Conservation (phyloP, 2,329 filamentous ascomycete species). For the Ceratocystis diversiconidia region DNA sequence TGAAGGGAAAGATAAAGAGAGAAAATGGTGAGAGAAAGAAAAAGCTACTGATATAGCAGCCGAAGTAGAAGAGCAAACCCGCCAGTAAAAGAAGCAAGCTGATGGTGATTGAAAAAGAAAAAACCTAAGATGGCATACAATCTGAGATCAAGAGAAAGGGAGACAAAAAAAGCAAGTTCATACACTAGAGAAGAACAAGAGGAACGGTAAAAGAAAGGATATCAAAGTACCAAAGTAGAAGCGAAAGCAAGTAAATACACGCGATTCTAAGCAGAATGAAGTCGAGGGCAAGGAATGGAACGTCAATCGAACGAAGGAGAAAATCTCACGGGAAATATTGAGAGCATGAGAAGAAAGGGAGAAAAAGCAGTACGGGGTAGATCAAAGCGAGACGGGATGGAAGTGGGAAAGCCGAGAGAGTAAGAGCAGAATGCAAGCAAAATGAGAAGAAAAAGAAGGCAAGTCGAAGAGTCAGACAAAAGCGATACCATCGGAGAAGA, state of each 20-base stretch:
- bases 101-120: too few species aligned
- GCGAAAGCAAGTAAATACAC: background rate
- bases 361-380: too few species aligned
- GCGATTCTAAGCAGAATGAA: too few species aligned
- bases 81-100: too few species aligned
- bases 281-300: background rate
- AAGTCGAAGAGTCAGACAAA: background rate
- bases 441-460: slow-evolving; percentile 5
- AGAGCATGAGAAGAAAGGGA: background rate
- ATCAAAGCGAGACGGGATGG: too few species aligned
- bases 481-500: background rate
- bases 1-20: slow-evolving; percentile 19
- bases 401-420: background rate
- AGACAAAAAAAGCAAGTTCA: slow-evolving; percentile 7
- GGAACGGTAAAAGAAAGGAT: background rate
- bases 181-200: background rate
- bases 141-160: slow-evolving; percentile 18
- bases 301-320: background rate
- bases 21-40: slow-evolving; percentile 13
- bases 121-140: too few species aligned
- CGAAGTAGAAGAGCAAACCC: too few species aligned
- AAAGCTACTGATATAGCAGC: too few species aligned
- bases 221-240: background rate
- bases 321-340: background rate
- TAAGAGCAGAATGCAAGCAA: background rate